Evolutionary conservation across 2,329 filamentous ascomycete species (phyloP).

Genomic region (Fusarium dlaminii): DNA sequence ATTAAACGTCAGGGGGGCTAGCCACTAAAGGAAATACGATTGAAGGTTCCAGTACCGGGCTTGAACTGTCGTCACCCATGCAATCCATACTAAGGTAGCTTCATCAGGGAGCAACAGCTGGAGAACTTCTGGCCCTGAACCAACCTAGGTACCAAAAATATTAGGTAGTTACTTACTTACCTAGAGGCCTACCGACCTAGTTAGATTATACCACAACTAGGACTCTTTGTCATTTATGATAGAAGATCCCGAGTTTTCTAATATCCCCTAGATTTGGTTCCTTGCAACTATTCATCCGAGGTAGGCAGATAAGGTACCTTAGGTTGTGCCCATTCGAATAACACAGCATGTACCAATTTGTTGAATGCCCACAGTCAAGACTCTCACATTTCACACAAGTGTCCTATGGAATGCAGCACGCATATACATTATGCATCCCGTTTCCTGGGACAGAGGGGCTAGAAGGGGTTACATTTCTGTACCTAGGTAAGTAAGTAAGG

Average conservation of each 20-base stretch:
- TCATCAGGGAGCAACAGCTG: neutral
- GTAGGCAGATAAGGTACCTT: neutral
- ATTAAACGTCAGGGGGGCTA: slow-evolving; percentile 3
- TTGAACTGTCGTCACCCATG: neutral
- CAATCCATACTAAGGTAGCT: neutral
- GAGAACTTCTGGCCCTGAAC: neutral
- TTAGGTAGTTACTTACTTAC: neutral
- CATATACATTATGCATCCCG: neutral
- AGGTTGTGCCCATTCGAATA: neutral
- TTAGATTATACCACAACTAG: neutral
- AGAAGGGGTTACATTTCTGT: neutral
- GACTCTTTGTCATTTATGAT: neutral
- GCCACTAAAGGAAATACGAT: neutral
- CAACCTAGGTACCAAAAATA: neutral
- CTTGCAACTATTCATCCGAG: neutral
- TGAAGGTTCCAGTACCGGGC: neutral
- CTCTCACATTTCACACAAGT: neutral
- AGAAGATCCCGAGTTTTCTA: neutral
- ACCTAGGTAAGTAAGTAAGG: neutral
- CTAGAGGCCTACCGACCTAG: neutral
- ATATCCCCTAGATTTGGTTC: neutral
- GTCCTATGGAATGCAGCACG: neutral
- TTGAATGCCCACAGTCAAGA: neutral
- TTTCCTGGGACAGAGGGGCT: neutral
- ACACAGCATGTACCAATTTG: neutral